These are phyloP conservation scores for Populus hybrid DNA, from an alignment of 441 rosid genomes.

Conservation along the genomic window DNA sequence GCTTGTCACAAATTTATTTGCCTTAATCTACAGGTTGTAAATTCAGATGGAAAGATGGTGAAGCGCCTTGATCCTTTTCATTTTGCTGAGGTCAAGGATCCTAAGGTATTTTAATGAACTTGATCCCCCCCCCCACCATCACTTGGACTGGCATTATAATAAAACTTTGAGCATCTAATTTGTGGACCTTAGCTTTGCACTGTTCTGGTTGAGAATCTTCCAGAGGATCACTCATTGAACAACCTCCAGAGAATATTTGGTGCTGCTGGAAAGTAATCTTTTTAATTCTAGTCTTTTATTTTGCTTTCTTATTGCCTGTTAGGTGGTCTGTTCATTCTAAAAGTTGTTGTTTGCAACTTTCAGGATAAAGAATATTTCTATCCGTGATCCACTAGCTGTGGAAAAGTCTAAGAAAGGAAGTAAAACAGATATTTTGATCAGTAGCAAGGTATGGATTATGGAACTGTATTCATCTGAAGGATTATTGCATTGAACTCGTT, in stretches of 20 bases:
- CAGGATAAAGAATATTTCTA: constrained; percentile 56
- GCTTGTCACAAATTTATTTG: not conserved
- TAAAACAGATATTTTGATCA: constrained; percentile 47
- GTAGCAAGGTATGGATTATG: constrained; percentile 53
- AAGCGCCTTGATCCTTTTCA: constrained; percentile 67
- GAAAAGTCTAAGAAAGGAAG: constrained; percentile 58
- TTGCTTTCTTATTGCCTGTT: constrained; percentile 9
- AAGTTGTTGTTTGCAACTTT: constrained; percentile 9
- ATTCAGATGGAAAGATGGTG: constrained; percentile 76
- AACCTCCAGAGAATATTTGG: constrained; percentile 64
- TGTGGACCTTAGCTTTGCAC: constrained; percentile 61
- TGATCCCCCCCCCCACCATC: not conserved
- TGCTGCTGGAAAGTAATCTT: constrained; percentile 73
- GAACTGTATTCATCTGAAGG: not conserved
- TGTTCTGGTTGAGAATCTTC: constrained; percentile 94
- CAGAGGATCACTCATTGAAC: constrained; percentile 77
- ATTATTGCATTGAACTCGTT: not conserved
- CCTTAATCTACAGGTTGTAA: constrained; percentile 49
- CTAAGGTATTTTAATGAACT: constrained; percentile 54
- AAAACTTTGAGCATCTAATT: constrained; percentile 30
- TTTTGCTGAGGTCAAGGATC: constrained; percentile 61
- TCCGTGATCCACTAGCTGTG: constrained; percentile 54
- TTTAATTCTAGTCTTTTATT: not conserved
- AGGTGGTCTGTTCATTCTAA: constrained; percentile 8
- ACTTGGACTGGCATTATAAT: not conserved